These are phyloP conservation scores for Lasiosphaeria hispida DNA, from an alignment of 495 filamentous ascomycete species.

Conservation along the genomic window DNA sequence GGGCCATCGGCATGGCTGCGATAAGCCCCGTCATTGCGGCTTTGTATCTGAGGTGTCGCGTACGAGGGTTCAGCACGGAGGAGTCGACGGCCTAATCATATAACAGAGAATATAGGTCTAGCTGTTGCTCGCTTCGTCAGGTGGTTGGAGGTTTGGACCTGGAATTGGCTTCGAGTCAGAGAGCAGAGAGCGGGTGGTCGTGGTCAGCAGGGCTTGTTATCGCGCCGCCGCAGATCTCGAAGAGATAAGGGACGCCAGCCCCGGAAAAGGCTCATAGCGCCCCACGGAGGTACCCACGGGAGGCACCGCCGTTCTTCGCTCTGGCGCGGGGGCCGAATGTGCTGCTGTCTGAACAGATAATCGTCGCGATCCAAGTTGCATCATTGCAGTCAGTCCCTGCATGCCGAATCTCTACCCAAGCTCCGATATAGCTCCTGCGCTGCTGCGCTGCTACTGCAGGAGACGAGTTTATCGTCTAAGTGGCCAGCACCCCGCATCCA, in stretches of 20 bases:
- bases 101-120: not conserved
- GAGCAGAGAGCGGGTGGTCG: not conserved
- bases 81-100: not conserved
- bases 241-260: constrained; percentile 4
- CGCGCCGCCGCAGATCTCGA: constrained; percentile 11
- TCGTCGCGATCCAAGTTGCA: too few relatives aligned
- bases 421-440: too few relatives aligned
- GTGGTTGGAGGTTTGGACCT: not conserved
- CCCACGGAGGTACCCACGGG: not conserved
- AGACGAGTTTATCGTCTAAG: too few relatives aligned
- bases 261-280: constrained; percentile 1
- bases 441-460: too few relatives aligned
- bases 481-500: too few relatives aligned
- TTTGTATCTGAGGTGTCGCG: not conserved
- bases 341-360: not conserved
- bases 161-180: not conserved
- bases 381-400: too few relatives aligned
- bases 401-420: too few relatives aligned
- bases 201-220: constrained; percentile 22
- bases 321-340: not conserved
- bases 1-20: constrained; percentile 14
- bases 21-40: constrained; percentile 24
- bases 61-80: not conserved
- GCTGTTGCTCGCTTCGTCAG: not conserved
- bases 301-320: not conserved